These are phyloP conservation scores for Stagonosporopsis vannaccii DNA, from an alignment of 2,329 filamentous ascomycete genomes.

Conservation along the genomic window DNA sequence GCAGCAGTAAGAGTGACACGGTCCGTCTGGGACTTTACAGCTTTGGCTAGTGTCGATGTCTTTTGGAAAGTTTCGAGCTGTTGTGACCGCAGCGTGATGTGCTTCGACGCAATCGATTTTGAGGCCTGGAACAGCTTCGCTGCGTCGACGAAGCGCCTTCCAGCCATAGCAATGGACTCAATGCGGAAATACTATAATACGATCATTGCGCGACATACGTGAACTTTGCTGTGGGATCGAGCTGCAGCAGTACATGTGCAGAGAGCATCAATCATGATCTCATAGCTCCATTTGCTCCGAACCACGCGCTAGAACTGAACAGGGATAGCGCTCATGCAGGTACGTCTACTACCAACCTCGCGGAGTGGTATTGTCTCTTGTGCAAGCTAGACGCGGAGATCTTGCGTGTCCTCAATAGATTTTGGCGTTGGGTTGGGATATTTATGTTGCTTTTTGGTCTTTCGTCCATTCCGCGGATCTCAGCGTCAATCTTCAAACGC, in stretches of 20 bases:
- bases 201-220: constrained; percentile 3
- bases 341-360: constrained; percentile 16
- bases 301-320: constrained; percentile 6
- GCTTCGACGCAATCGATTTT: constrained; percentile 58
- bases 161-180: constrained; percentile 55
- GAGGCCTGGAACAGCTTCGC: constrained; percentile 59
- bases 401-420: constrained; percentile 4
- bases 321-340: constrained; percentile 17
- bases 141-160: constrained; percentile 59
- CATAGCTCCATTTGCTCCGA: constrained; percentile 16
- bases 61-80: constrained; percentile 69
- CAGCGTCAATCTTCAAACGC: constrained; percentile 1
- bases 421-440: constrained; percentile 13
- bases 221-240: neutral
- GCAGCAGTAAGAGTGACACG: constrained; percentile 67
- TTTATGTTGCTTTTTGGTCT: constrained; percentile 7
- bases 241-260: neutral
- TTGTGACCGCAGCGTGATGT: constrained; percentile 64
- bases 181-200: neutral
- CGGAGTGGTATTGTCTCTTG: neutral
- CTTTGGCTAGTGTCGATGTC: constrained; percentile 70
- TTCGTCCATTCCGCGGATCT: constrained; percentile 6
- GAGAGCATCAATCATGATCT: constrained; percentile 8
- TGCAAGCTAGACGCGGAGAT: neutral
- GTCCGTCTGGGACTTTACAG: constrained; percentile 67